Evolutionary conservation across 371 early-diverging fungal species (phyloP).

Genomic region (Rhizopus stolonifer): DNA sequence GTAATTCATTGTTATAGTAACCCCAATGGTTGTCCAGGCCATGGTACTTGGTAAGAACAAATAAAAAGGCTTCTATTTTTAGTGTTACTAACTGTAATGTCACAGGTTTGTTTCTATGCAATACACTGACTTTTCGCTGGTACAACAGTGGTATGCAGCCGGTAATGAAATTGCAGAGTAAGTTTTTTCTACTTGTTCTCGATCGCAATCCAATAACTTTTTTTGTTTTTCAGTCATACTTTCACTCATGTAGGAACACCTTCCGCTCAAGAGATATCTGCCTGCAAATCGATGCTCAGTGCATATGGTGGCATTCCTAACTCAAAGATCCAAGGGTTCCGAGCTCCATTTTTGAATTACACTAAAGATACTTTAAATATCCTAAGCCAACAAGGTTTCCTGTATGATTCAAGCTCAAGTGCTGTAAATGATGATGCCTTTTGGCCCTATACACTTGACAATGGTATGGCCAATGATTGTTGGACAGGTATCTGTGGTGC

Average conservation of each 20-base stretch:
- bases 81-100: slow-evolving; percentile 7
- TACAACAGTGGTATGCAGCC: slow-evolving; percentile 69
- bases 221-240: slow-evolving; percentile 45
- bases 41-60: slow-evolving; percentile 38
- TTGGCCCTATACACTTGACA: slow-evolving; percentile 76
- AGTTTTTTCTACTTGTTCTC: slow-evolving; percentile 8
- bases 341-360: slow-evolving; percentile 71
- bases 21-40: slow-evolving; percentile 66
- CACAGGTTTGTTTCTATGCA: slow-evolving; percentile 58
- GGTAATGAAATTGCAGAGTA: slow-evolving; percentile 68
- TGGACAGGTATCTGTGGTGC: slow-evolving; percentile 55
- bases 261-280: slow-evolving; percentile 49
- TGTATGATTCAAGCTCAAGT: slow-evolving; percentile 66
- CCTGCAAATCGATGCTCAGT: slow-evolving; percentile 53
- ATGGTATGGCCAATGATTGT: slow-evolving; percentile 71
- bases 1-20: slow-evolving; percentile 31
- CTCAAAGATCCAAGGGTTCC: slow-evolving; percentile 67
- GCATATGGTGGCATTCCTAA: slow-evolving; percentile 65
- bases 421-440: slow-evolving; percentile 46
- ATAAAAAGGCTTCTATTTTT: slow-evolving; percentile 6
- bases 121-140: slow-evolving; percentile 64
- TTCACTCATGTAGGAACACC: slow-evolving; percentile 60
- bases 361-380: slow-evolving; percentile 48
- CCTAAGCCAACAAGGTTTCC: slow-evolving; percentile 54
- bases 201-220: background rate